Percentiles rank a stretch among this genome's conserved stretches.
These are phyloP conservation scores for Filobasidium floriforme DNA, from an alignment of 768 basidiomycete genomes.

Conservation along the genomic window DNA sequence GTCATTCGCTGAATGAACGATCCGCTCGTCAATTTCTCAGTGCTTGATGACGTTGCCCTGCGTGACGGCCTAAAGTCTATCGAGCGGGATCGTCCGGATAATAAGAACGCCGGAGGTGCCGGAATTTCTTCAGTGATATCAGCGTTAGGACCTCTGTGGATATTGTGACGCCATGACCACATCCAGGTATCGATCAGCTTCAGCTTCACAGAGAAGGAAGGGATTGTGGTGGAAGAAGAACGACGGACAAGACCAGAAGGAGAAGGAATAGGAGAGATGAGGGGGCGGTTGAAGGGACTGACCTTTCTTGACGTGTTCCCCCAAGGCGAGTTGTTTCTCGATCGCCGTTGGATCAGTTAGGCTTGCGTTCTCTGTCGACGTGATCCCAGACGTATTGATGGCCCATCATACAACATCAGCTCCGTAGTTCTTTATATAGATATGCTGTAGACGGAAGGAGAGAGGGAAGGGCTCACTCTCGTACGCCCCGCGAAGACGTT, in stretches of 20 bases:
- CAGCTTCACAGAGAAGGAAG: slow-evolving; percentile 1
- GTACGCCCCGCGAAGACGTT: slow-evolving; percentile 39
- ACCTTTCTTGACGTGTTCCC: slow-evolving; percentile 45
- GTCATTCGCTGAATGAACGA: no score
- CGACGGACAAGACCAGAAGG: background rate
- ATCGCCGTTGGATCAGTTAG: slow-evolving; percentile 36
- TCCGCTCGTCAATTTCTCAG: no score
- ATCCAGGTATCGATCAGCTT: no score
- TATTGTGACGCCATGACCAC: background rate
- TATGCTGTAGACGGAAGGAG: no score
- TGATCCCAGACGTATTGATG: no score
- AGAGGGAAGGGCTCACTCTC: slow-evolving; percentile 33
- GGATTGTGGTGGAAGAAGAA: background rate
- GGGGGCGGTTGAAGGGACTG: slow-evolving; percentile 2
- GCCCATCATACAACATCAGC: no score
- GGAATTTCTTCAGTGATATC: slow-evolving; percentile 43
- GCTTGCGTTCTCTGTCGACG: slow-evolving; percentile 38
- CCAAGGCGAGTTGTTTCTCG: slow-evolving; percentile 39
- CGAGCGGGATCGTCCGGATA: slow-evolving; percentile 16
- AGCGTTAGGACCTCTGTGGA: slow-evolving; percentile 41
- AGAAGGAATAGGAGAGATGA: background rate
- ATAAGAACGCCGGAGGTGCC: slow-evolving; percentile 39
- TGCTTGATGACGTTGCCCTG: no score
- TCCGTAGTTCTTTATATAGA: no score
- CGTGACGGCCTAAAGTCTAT: background rate